Evolutionary conservation across 2,329 filamentous ascomycete species (phyloP), one percentile per base, ranked within the genome.

Genomic region (Penicillium freii): DNA sequence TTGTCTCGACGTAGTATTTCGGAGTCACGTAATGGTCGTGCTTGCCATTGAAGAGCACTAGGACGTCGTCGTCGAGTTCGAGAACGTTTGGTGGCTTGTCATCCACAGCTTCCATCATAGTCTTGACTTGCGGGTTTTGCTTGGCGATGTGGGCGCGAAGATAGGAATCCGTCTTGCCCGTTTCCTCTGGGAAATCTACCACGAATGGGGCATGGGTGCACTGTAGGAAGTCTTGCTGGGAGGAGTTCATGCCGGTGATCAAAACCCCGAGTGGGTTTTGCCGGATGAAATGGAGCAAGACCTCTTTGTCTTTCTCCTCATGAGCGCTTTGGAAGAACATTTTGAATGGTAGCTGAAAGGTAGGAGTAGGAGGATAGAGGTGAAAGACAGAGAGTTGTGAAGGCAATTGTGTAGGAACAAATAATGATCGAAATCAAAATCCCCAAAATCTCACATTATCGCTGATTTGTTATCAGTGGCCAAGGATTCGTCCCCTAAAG

Each of bases 1-100:
- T 88, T 1, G 86, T 88, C 60, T 84, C 79, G 23, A 73, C 77
- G 74, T 88, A 88, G 71, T 87, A 88, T 62, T 86, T 85, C 4
- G 54, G 83, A 0, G 86, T 88, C 7, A 89, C 81, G 62, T 89
- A 89, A 71, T 87, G 83, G 33, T 88, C 81, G 0, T 76, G 69
- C 0, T 80, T 75, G 0, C 77, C 78, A 43, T 78, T 88, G 77
- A 89, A 89, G 13, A 88, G 74, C 3, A 89, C 75, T 36, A 86
- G 69, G 2, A 88, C 84, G 51, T 88, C 85, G 34, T 84, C 68
- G 5, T 68, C 47, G 2, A 79, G 65, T 47, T 69, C 64, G 1
- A 67, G 48, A 9, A 49, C 43, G 13, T 51, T 52, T 5, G 54
- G 23, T 3, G 47, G 47, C 15, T 43, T 52, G 38, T 60, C 58